These are phyloP conservation scores for Gonapodya prolifera DNA, from an alignment of 192 early-diverging fungal genomes.

Conservation along the genomic window DNA sequence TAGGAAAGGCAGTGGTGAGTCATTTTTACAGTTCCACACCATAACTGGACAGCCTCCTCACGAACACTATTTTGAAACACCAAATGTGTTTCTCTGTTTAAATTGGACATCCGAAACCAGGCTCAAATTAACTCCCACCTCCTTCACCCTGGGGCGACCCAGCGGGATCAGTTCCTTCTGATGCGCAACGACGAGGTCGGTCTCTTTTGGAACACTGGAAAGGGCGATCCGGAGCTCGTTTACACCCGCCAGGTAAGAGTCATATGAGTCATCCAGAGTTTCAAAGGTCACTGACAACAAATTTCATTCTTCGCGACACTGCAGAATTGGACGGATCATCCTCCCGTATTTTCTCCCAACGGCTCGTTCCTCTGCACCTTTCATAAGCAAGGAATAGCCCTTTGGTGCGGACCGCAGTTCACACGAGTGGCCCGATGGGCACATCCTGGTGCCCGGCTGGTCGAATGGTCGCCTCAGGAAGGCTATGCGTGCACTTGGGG, in stretches of 20 bases:
- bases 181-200: slow-evolving; percentile 70
- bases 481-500: slow-evolving; percentile 83
- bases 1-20: neutral
- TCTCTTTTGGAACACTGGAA: slow-evolving; percentile 79
- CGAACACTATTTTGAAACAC: too few relatives aligned
- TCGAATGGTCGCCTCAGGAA: slow-evolving; percentile 93
- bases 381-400: slow-evolving; percentile 83
- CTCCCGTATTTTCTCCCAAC: slow-evolving; percentile 86
- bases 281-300: too few relatives aligned
- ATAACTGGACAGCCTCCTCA: too few relatives aligned
- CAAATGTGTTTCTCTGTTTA: neutral
- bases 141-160: slow-evolving; percentile 47
- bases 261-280: too few relatives aligned
- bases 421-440: slow-evolving; percentile 81
- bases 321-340: slow-evolving; percentile 89
- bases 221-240: slow-evolving; percentile 70
- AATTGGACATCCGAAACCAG: slow-evolving; percentile 47
- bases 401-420: slow-evolving; percentile 94
- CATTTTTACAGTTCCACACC: neutral
- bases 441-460: slow-evolving; percentile 77
- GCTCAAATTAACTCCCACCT: slow-evolving; percentile 89
- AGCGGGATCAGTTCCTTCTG: slow-evolving; percentile 83
- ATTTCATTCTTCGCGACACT: neutral
- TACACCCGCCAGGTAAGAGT: slow-evolving; percentile 38
- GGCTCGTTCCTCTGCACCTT: slow-evolving; percentile 89